phyloP scores from a whole-genome alignment of 306 rosid genomes.

The Trifolium fragiferum region DNA sequence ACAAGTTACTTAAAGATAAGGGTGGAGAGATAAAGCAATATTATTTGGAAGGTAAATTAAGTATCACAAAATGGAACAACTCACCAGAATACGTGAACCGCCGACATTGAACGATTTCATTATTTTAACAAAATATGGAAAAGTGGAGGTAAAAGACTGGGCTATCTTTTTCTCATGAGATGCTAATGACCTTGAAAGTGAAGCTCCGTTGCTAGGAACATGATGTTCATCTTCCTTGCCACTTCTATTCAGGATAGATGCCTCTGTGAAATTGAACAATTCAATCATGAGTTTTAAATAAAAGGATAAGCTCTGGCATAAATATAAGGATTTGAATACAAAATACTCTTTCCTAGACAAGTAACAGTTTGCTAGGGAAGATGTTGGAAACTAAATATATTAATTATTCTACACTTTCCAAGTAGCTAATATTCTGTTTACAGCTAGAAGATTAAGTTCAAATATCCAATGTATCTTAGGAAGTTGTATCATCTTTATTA shows the following conservation, averaged over 20 bases:
- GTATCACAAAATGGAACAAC: constrained; percentile 47
- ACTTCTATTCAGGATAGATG: constrained; percentile 50
- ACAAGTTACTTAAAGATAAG: constrained; percentile 30
- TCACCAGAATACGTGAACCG: constrained; percentile 90
- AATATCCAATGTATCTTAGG: no score
- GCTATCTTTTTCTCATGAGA: constrained; percentile 70
- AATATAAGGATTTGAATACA: neutral
- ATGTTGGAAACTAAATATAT: no score
- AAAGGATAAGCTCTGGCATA: neutral
- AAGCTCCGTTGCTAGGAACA: constrained; percentile 48
- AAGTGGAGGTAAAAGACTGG: constrained; percentile 71
- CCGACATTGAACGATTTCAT: constrained; percentile 91
- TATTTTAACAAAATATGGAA: constrained; percentile 80
- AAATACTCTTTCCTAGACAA: constrained; percentile 7
- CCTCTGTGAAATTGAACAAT: constrained; percentile 49
- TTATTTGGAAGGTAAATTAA: constrained; percentile 28
- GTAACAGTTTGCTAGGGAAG: constrained; percentile 16
- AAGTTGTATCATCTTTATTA: no score
- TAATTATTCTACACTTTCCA: no score
- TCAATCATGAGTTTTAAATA: constrained; percentile 33
- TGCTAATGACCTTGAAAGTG: constrained; percentile 55
- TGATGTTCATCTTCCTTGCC: constrained; percentile 54
- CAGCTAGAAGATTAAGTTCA: no score
- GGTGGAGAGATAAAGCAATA: constrained; percentile 13
- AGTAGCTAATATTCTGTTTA: no score